Conservation (phyloP, 345 rosid genomes). For the Viola odorata region DNA sequence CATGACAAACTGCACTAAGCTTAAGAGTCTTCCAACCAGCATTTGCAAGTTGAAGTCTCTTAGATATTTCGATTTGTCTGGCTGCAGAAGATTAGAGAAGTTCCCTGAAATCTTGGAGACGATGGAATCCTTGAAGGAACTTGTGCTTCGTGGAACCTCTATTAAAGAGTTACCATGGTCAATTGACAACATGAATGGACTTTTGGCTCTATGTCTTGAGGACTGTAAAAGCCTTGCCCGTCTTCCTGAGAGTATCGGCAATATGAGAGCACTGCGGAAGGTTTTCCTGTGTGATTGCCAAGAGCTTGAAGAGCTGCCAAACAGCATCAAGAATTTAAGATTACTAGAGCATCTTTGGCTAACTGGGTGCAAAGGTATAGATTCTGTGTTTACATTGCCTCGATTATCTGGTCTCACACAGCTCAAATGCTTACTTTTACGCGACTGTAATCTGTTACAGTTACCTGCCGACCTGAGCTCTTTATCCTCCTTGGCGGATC, state of each 20-base stretch:
- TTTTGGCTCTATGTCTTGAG: no score
- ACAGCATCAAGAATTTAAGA: not conserved
- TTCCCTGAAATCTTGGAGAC: not conserved
- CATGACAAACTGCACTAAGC: not conserved
- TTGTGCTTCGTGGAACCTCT: not conserved
- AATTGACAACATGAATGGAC: no score
- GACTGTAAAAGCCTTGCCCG: no score
- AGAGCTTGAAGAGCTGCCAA: no score
- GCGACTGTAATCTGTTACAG: not conserved
- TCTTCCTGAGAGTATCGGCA: no score
- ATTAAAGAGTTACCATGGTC: no score
- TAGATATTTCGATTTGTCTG: not conserved
- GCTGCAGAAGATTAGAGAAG: not conserved
- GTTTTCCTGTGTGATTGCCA: no score
- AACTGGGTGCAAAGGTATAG: not conserved
- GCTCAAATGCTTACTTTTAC: not conserved
- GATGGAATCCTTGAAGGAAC: not conserved
- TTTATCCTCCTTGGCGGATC: not conserved
- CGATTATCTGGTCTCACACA: not conserved
- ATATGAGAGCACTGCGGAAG: no score
- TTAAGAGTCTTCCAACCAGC: not conserved
- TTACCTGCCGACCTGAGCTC: not conserved
- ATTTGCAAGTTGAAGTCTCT: not conserved
- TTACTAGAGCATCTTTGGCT: not conserved
- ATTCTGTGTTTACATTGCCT: no score